Evolutionary conservation across 164 flowering plant genomes (phyloP).

Genomic region (Saururus chinensis): DNA sequence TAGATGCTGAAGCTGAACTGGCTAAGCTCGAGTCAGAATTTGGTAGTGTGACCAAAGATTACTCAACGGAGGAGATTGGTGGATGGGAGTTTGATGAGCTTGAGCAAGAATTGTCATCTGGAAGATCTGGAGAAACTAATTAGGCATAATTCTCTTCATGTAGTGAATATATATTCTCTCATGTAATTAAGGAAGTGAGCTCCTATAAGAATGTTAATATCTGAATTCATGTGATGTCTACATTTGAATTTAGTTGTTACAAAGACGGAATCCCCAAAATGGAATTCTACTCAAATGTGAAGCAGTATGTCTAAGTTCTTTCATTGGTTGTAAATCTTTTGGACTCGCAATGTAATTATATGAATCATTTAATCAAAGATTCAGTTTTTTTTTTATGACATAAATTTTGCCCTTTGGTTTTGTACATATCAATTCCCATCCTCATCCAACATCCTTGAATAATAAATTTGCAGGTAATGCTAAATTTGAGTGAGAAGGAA

Average conservation of each 20-base stretch:
- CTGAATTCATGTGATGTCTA: too few relatives aligned
- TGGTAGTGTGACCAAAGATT: slow-evolving; percentile 57
- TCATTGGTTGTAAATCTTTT: slow-evolving; percentile 1
- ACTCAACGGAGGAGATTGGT: slow-evolving; percentile 68
- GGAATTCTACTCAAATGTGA: neutral
- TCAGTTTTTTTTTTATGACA: neutral
- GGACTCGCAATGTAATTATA: slow-evolving; percentile 4
- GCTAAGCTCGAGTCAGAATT: slow-evolving; percentile 90
- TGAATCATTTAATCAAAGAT: neutral
- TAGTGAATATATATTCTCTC: neutral
- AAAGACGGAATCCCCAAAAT: neutral
- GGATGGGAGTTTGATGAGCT: slow-evolving; percentile 98
- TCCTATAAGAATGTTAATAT: neutral
- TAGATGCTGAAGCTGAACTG: slow-evolving; percentile 72
- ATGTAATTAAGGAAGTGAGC: slow-evolving; percentile 3
- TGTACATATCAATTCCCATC: slow-evolving; percentile 8
- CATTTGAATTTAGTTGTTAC: neutral
- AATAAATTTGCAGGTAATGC: too few relatives aligned
- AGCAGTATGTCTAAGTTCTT: neutral
- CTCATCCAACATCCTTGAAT: too few relatives aligned
- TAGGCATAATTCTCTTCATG: slow-evolving; percentile 9
- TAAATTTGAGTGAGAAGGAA: neutral
- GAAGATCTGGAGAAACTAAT: slow-evolving; percentile 30
- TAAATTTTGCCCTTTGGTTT: neutral
- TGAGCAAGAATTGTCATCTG: slow-evolving; percentile 57